Evolutionary conservation across 257 asterid genomes (phyloP).

Genomic region (Hygrophila difformis): DNA sequence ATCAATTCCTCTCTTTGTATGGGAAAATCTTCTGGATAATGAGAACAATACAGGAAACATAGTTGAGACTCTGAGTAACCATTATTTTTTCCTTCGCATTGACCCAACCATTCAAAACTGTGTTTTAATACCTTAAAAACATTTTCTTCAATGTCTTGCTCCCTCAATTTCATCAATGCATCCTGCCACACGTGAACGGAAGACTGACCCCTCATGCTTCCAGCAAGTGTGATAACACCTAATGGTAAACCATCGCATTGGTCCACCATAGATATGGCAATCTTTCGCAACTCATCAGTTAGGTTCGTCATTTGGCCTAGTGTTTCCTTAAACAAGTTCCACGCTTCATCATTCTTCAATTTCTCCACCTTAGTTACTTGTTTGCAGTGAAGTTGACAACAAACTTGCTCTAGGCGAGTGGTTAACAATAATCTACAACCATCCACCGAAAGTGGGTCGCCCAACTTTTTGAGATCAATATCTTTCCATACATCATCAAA

Average conservation of each 20-base stretch:
- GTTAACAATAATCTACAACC: constrained; percentile 17
- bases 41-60: constrained; percentile 23
- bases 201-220: constrained; percentile 16
- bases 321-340: constrained; percentile 1
- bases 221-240: constrained; percentile 8
- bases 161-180: not conserved
- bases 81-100: not conserved
- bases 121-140: constrained; percentile 12
- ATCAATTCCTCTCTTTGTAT: constrained; percentile 11
- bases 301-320: not conserved
- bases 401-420: constrained; percentile 12
- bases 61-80: not conserved
- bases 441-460: not conserved
- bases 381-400: constrained; percentile 9
- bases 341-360: constrained; percentile 10
- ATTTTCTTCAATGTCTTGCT: not conserved
- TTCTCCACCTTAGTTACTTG: constrained; percentile 2
- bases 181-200: constrained; percentile 19
- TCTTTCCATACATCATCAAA: constrained; percentile 15
- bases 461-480: constrained; percentile 6
- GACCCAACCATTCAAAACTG: constrained; percentile 5
- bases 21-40: constrained; percentile 16
- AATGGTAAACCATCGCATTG: constrained; percentile 14
- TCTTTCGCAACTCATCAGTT: not conserved
- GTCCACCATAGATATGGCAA: constrained; percentile 9